A percentile compares a stretch with the other conserved stretches of the same genome.
These are phyloP conservation scores for Tuber umbilicatum DNA, from an alignment of 495 filamentous ascomycete genomes.

Conservation along the genomic window DNA sequence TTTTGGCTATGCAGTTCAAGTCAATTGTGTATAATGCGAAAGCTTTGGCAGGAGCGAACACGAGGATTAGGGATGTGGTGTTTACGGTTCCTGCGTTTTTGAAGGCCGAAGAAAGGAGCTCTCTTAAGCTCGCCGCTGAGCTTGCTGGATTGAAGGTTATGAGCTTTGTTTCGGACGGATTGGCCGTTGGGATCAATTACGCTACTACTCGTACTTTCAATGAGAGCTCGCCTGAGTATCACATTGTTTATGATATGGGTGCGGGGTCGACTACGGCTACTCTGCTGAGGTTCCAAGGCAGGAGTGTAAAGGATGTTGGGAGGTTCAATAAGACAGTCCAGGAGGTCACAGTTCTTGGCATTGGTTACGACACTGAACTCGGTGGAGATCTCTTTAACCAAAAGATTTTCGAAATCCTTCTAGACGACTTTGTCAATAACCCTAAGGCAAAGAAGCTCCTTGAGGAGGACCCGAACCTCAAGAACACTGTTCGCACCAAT, in stretches of 20 bases:
- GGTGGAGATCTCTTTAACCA: constrained; percentile 87
- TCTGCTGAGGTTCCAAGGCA: constrained; percentile 79
- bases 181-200: constrained; percentile 92
- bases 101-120: constrained; percentile 78
- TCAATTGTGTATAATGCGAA: constrained; percentile 83
- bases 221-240: constrained; percentile 81
- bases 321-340: constrained; percentile 95
- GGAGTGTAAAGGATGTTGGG: constrained; percentile 82
- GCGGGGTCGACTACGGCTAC: constrained; percentile 97
- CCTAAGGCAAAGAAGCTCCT: constrained; percentile 62
- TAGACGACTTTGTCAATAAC: constrained; percentile 65
- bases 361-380: constrained; percentile 80
- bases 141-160: constrained; percentile 82
- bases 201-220: constrained; percentile 86
- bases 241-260: constrained; percentile 96
- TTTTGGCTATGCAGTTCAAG: constrained; percentile 93
- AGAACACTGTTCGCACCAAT: constrained; percentile 58
- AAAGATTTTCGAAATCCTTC: constrained; percentile 80
- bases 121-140: constrained; percentile 71
- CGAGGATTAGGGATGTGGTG: constrained; percentile 67
- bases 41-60: constrained; percentile 70
- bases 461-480: constrained; percentile 48
- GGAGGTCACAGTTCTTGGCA: constrained; percentile 78
- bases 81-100: constrained; percentile 91
- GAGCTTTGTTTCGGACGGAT: constrained; percentile 76